phyloP scores from a whole-genome alignment of 2,329 filamentous ascomycete species.

The Fusarium devonianum region DNA sequence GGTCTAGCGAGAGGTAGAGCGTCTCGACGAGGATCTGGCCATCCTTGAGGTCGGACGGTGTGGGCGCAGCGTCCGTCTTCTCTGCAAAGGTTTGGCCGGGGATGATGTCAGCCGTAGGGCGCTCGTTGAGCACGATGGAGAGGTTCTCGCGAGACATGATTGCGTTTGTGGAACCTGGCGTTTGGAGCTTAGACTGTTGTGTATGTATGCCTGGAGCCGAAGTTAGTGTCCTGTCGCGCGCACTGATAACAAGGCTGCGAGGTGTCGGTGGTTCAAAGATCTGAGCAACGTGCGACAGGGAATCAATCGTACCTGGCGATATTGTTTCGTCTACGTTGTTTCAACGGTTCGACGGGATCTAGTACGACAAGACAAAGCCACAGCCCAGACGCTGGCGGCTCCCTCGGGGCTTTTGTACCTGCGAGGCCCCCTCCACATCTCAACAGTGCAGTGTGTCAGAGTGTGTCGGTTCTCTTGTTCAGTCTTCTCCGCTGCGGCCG shows the following conservation, averaged over 20 bases:
- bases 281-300: conserved; percentile 11
- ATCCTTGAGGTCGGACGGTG: conserved; percentile 63
- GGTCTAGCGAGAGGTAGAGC: conserved; percentile 74
- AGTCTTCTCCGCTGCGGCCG: too few species aligned
- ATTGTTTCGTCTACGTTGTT: conserved; percentile 2
- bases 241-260: background rate
- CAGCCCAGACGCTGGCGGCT: background rate
- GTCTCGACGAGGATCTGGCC: conserved; percentile 68
- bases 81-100: conserved; percentile 70
- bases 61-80: conserved; percentile 59
- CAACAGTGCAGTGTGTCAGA: background rate
- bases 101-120: conserved; percentile 66
- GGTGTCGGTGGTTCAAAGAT: background rate
- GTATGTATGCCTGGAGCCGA: conserved; percentile 2
- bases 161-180: too few species aligned
- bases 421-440: background rate
- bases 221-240: conserved; percentile 6
- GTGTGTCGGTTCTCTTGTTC: background rate
- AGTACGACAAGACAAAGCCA: conserved; percentile 1
- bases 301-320: conserved; percentile 7
- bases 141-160: conserved; percentile 55
- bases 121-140: conserved; percentile 67
- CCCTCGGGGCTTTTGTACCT: conserved; percentile 9
- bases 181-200: background rate
- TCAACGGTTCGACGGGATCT: conserved; percentile 6